These are phyloP conservation scores for Neonectria faginata DNA, from an alignment of 2,329 filamentous ascomycete genomes.

Conservation along the genomic window DNA sequence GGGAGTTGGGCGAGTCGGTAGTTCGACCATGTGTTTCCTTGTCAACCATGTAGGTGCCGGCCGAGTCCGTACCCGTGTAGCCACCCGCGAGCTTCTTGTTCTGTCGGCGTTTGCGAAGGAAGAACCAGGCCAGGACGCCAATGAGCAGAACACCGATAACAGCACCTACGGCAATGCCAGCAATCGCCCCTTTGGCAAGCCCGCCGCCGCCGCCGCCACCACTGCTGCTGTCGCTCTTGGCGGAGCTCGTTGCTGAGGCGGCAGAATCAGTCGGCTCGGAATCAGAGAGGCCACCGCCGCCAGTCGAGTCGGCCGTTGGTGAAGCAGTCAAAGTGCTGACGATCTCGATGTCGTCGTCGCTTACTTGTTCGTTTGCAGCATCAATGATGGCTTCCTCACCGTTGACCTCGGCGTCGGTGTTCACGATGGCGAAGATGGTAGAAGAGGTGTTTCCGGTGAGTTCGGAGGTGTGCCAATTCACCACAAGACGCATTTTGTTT, in stretches of 20 bases:
- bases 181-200: conserved; percentile 58
- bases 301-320: not conserved
- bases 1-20: conserved; percentile 56
- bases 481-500: not conserved
- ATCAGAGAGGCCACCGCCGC: not conserved
- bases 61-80: conserved; percentile 41
- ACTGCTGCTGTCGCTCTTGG: conserved; percentile 26
- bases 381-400: not conserved
- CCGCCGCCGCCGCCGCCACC: conserved; percentile 42
- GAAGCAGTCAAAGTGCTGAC: not conserved
- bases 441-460: not conserved
- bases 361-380: not conserved
- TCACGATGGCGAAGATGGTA: not conserved
- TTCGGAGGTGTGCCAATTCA: not conserved
- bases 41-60: conserved; percentile 57
- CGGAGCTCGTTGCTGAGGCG: not conserved
- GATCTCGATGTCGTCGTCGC: not conserved
- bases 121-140: conserved; percentile 56
- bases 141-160: conserved; percentile 55
- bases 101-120: conserved; percentile 56
- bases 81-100: conserved; percentile 38
- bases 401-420: not conserved
- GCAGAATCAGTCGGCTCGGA: not conserved
- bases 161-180: conserved; percentile 60
- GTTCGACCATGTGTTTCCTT: conserved; percentile 57